Base-by-base conservation (phyloP, 2,329 filamentous ascomycete species). In the Neonectria coccinea region DNA sequence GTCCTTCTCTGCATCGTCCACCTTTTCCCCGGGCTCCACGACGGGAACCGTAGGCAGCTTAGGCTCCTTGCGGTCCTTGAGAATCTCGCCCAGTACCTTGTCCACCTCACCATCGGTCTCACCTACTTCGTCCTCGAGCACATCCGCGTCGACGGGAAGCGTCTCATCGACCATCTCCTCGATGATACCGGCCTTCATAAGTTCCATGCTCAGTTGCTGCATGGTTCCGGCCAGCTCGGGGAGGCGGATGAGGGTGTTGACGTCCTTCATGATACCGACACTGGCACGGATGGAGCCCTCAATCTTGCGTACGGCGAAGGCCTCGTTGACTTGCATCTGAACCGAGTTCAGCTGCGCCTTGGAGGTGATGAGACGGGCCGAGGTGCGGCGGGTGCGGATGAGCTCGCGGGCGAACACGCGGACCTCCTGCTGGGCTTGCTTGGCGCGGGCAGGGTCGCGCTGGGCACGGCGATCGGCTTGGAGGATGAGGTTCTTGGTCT, bases 291-390 rank as follows among this genome's bases (percentile, higher is more conserved):
- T 94, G 74, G 91, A 94, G 50, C 94, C 95, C 81, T 98, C 94
- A 68, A 99, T 98, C 85, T 97, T 97, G 72, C 93, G 90, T 73
- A 98, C 91, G 2, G 93, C 92, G 79, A 98, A 98, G 1, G 96
- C 94, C 82, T 98, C 95, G 75, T 94, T 93, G 75, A 99, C 95
- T 81, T 98, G 96, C 94, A 98, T 97, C 80, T 95, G 91, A 47
- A 99, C 95, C 70, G 91, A 95, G 77, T 91, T 90, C 52, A 99
- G 87, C 81, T 98, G 96, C 2, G 96, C 96, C 78, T 97, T 97
- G 73, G 91, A 91, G 0, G 95, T 98, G 18, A 91, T 85, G 42
- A 98, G 86, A 5, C 96, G 89, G 31, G 85, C 82, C 18, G 86
- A 86, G 67, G 94, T 90, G 77, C 91, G 92, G 69, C 96, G 92